Conservation (phyloP, 2,329 filamentous ascomycete genomes). For the Sphaerostilbella broomeana region DNA sequence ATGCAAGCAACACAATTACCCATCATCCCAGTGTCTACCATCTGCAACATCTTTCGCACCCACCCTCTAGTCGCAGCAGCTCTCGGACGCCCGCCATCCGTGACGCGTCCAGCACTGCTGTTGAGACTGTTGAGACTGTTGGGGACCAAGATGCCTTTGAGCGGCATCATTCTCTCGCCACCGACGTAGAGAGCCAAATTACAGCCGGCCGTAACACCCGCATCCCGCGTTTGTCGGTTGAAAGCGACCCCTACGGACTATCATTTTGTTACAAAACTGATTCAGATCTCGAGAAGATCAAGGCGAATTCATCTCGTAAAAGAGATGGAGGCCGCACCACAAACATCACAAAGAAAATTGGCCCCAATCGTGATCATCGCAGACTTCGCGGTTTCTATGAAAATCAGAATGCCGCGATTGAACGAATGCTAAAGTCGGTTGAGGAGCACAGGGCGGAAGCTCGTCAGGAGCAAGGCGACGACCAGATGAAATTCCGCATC, state of each 20-base stretch:
- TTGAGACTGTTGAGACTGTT: slow-evolving; percentile 32
- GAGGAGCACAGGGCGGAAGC: slow-evolving; percentile 83
- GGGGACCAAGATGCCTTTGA: slow-evolving; percentile 34
- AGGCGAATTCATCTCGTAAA: slow-evolving; percentile 74
- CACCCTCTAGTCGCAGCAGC: slow-evolving; percentile 21
- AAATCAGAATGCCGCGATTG: slow-evolving; percentile 86
- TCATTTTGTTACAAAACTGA: slow-evolving; percentile 70
- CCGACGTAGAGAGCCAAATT: slow-evolving; percentile 45
- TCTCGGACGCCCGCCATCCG: slow-evolving; percentile 22
- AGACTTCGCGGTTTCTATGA: slow-evolving; percentile 79
- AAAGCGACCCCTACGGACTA: slow-evolving; percentile 77
- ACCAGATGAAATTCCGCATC: slow-evolving; percentile 69
- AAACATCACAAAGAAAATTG: slow-evolving; percentile 15
- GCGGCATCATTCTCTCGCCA: slow-evolving; percentile 34
- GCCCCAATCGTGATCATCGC: slow-evolving; percentile 33
- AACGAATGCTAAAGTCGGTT: slow-evolving; percentile 84
- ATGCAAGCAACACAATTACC: slow-evolving; percentile 35
- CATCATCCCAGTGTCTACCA: slow-evolving; percentile 41
- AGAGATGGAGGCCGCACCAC: slow-evolving; percentile 42
- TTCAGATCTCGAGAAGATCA: slow-evolving; percentile 69
- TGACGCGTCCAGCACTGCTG: slow-evolving; percentile 39
- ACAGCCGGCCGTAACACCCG: slow-evolving; percentile 32
- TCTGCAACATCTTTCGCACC: slow-evolving; percentile 28
- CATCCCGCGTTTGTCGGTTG: slow-evolving; percentile 51
- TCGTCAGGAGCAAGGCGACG: slow-evolving; percentile 70